These are phyloP conservation scores for Hippophae tibetana DNA, from an alignment of 306 rosid species.

Conservation along the genomic window DNA sequence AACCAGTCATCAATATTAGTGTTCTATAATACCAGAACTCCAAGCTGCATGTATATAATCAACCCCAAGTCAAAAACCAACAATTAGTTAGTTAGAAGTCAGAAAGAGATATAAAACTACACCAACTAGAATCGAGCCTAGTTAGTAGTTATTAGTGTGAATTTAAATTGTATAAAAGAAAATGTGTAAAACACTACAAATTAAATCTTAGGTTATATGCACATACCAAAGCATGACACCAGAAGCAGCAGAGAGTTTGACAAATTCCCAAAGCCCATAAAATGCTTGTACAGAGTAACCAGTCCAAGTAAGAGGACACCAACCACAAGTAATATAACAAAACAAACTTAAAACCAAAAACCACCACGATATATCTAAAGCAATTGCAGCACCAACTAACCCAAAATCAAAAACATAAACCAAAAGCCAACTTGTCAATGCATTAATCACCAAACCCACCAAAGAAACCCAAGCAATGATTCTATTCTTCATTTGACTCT, in stretches of 20 bases:
- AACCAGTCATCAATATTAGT: constrained; percentile 58
- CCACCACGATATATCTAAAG: constrained; percentile 69
- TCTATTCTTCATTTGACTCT: constrained; percentile 47
- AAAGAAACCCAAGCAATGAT: constrained; percentile 52
- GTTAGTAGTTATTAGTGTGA: no score
- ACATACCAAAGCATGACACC: constrained; percentile 66
- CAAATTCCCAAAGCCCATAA: constrained; percentile 58
- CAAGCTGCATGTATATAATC: no score
- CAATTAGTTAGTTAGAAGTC: no score
- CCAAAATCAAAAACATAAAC: constrained; percentile 43
- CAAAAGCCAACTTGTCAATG: constrained; percentile 35
- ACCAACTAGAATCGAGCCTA: no score
- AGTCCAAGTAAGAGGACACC: constrained; percentile 64
- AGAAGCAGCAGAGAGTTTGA: constrained; percentile 55
- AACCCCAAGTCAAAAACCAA: no score
- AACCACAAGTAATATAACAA: constrained; percentile 32
- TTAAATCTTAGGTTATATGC: background rate
- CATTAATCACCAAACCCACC: constrained; percentile 29
- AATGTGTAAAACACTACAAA: no score
- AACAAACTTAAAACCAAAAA: constrained; percentile 41
- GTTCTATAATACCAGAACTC: constrained; percentile 57
- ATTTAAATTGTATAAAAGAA: no score
- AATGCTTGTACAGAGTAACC: constrained; percentile 57
- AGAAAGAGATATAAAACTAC: no score
- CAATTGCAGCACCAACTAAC: constrained; percentile 52